Evolutionary conservation across 305 asterid species (phyloP), one percentile per base, ranked within the genome.

Genomic region (Caryopteris hybrid): DNA sequence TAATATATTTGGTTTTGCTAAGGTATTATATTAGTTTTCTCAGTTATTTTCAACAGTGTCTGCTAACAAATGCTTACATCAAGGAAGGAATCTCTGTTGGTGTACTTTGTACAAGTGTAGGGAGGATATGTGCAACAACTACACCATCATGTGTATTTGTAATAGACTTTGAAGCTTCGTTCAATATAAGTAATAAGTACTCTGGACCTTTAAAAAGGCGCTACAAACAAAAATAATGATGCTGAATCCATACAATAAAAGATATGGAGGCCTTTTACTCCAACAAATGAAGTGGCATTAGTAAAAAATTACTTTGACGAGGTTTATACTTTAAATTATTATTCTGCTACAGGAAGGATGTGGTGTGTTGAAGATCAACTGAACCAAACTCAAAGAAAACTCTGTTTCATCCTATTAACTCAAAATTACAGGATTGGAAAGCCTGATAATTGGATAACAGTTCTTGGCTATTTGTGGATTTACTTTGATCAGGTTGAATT

Each of bases 261-360:
- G 31, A 25, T 25, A 1, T 25, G 31, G 31, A 25, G 31, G 31
- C 31, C 31, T 25, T 25, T 6, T 36, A 7, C 10, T 0, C 10
- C 10, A 36, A 6, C 10, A 36, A 8, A 6, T 45, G 43, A 21
- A 60, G 34, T 34, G 50, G 14, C 14, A 8, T 43, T 12, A 51
- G 34, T 22, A 29, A 66, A 25, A 42, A 50, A 41, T 41, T 50
- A 21, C 4, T 23, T 29, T 51, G 39, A 41, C 25, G 21, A 20
- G 0, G 10, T 61, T 42, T 27, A 33, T 18, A 20, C 23, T 61
- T 6, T 23, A 36, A 61, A 22, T 39, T 34, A 47, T 62, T 57
- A 33, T 39, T 52, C 21, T 61, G 47, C 31, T 38, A 18, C 58
- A 29, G 25, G 3, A 62, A 69, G 65, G 76, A 64, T 64, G 64